Percentiles rank a stretch among this genome's conserved stretches.
phyloP scores from a whole-genome alignment of 2,329 filamentous ascomycete species.

The Aspergillus spinulosporus region DNA sequence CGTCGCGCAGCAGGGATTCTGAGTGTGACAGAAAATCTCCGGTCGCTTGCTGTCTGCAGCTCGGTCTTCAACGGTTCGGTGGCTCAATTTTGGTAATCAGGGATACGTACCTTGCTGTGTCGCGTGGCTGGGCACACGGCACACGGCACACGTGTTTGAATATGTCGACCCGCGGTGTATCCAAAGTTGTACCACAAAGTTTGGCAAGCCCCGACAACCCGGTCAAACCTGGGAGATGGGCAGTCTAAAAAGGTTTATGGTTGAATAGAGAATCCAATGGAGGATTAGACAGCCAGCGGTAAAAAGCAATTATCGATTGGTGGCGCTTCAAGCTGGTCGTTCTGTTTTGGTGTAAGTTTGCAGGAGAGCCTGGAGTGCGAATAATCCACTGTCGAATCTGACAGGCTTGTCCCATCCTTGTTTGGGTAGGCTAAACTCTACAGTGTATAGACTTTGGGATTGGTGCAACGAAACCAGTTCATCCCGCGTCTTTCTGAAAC shows the following conservation, averaged over 20 bases:
- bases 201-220: neutral
- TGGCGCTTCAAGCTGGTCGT: neutral
- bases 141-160: too few species aligned
- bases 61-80: neutral
- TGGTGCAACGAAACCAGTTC: neutral
- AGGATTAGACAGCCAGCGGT: neutral
- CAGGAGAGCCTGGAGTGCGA: neutral
- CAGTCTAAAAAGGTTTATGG: neutral
- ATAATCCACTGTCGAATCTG: neutral
- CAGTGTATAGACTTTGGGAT: neutral
- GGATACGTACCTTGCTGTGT: neutral
- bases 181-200: neutral
- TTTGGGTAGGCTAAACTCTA: neutral
- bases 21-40: neutral
- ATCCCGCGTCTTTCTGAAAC: neutral
- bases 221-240: neutral
- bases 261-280: neutral
- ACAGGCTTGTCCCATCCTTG: neutral
- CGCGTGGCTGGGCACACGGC: conserved; percentile 7
- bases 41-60: neutral
- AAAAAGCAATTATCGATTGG: neutral
- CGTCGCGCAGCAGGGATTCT: neutral
- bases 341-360: neutral
- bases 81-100: neutral
- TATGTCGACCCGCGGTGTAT: neutral